Evolutionary conservation across 2,329 filamentous ascomycete genomes (phyloP).

Genomic region (Aspergillus awamori): DNA sequence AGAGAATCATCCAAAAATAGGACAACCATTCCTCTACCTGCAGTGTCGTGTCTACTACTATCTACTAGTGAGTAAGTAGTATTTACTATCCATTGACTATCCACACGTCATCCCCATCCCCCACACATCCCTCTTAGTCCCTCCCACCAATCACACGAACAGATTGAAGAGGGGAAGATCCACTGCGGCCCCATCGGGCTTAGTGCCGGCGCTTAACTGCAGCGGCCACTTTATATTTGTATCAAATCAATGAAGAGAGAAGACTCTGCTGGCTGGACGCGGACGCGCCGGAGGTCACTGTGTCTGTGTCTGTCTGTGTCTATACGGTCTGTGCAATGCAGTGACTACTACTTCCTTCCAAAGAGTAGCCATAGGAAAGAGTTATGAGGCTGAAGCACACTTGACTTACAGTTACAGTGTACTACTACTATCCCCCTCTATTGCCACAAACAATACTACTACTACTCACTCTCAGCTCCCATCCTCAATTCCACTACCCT

Average conservation of each 20-base stretch:
- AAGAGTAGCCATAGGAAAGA: too few relatives aligned
- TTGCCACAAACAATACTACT: too few relatives aligned
- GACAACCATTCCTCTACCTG: too few relatives aligned
- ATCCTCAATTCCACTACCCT: background rate
- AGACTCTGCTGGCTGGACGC: background rate
- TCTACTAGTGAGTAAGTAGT: too few relatives aligned
- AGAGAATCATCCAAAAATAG: background rate
- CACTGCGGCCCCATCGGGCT: background rate
- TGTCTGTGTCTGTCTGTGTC: background rate
- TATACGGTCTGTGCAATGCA: too few relatives aligned
- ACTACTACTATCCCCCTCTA: too few relatives aligned
- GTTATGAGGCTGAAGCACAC: too few relatives aligned
- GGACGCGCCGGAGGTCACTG: background rate
- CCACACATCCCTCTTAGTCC: slow-evolving; percentile 10
- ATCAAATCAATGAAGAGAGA: background rate
- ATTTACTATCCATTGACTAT: background rate
- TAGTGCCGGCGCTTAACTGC: slow-evolving; percentile 29
- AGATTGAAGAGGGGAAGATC: slow-evolving; percentile 9
- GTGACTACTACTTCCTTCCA: too few relatives aligned
- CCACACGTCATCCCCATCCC: slow-evolving; percentile 9
- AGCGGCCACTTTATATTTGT: too few relatives aligned
- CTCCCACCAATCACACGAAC: background rate
- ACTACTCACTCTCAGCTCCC: too few relatives aligned
- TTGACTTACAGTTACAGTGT: too few relatives aligned
- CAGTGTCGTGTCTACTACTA: too few relatives aligned